Evolutionary conservation across 1,284 basidiomycete species (phyloP), one percentile per base, ranked within the genome.

Genomic region (Tilletia horrida): DNA sequence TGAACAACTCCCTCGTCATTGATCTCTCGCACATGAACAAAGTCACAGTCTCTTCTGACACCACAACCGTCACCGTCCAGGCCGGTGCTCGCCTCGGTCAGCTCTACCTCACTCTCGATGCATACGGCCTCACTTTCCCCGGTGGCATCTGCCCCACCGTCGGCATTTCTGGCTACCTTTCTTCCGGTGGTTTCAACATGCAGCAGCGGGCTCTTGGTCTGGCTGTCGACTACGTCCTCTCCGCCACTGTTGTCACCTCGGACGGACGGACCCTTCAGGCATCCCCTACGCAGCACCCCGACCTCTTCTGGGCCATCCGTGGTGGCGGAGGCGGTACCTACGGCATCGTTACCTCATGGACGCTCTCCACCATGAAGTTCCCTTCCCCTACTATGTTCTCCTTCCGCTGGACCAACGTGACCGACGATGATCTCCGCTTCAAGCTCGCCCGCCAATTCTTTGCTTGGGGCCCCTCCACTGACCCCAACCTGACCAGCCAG

Each of bases 271-370:
- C 76, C 21, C 40, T 74, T 23, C 68, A 35, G 2, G 72, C 66
- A 25, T 74, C 65, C 61, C 61, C 57, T 14, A 55, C 52, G 8
- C 55, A 8, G 2, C 61, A 69, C 25, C 11, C 66, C 1, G 67
- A 69, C 40, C 63, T 80, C 1, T 80, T 78, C 65, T 80, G 76
- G 77, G 78, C 76, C 3, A 47, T 67, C 3, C 73, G 78, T 29
- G 77, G 77, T 57, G 68, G 72, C 2, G 59, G 63, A 6, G 69
- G 50, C 35, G 61, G 63, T n/a, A 27, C 65, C 21, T 67, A 35
- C 43, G 69, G 70, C 29, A 52, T 71, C 13, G 62, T 71, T 16
- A 67, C 62, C 23, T 40, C 67, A 45, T 45, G 43, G 43, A 45
- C 43, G 43, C 43, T 45, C n/a, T 45, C 43, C n/a, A 45, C 43